Conservation (phyloP, 257 asterid species). For the Gentiana straminea region DNA sequence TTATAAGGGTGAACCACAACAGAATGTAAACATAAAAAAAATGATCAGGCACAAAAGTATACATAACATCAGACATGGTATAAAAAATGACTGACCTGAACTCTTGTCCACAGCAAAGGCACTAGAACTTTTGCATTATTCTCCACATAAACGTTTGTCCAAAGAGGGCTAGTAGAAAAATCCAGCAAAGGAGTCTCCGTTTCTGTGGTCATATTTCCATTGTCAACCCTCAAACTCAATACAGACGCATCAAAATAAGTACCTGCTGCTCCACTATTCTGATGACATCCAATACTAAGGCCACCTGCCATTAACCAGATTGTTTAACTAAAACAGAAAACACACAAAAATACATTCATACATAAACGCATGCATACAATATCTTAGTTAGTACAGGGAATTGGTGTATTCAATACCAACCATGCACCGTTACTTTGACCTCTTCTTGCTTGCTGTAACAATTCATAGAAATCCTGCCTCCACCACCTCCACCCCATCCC, state of each 20-base stretch:
- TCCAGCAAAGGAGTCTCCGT: slow-evolving; percentile 94
- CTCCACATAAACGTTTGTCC: slow-evolving; percentile 96
- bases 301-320: slow-evolving; percentile 62
- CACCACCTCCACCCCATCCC: slow-evolving; percentile 99
- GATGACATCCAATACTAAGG: slow-evolving; percentile 68
- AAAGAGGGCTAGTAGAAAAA: slow-evolving; percentile 83
- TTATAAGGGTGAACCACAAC: too few species aligned
- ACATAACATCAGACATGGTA: not conserved
- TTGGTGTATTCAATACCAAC: slow-evolving; percentile 38
- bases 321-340: slow-evolving; percentile 5
- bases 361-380: too few species aligned
- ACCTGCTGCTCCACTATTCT: slow-evolving; percentile 98
- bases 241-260: slow-evolving; percentile 89
- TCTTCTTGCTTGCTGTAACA: slow-evolving; percentile 99
- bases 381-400: too few species aligned
- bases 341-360: not conserved
- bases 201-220: slow-evolving; percentile 80
- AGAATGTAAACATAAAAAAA: not conserved
- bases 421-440: slow-evolving; percentile 71
- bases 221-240: slow-evolving; percentile 84
- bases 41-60: not conserved
- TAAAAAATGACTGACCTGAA: slow-evolving; percentile 55
- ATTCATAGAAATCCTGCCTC: slow-evolving; percentile 83
- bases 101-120: slow-evolving; percentile 97
- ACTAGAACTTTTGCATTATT: slow-evolving; percentile 88